Base-by-base conservation (phyloP, 2,329 filamentous ascomycete species). In the Berkeleyomyces rouxiae region DNA sequence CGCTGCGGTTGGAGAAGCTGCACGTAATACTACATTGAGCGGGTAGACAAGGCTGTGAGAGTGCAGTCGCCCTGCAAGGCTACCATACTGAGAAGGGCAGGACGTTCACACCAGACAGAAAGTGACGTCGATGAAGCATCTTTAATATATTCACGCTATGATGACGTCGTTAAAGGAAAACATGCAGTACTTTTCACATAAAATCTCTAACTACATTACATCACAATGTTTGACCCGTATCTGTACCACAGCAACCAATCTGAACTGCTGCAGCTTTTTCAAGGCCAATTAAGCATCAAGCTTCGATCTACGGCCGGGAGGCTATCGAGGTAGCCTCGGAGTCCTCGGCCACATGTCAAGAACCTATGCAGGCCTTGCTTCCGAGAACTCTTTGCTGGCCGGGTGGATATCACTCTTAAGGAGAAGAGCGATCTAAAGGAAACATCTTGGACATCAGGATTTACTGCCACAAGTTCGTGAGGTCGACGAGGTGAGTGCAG, bases 191-290 rank as follows among this genome's bases (percentile, higher is more conserved):
- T 23, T 23, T 23, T 23, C 23, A 23, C 23, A 23, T 23, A 23
- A 1, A 23, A 23, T 23, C 16, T 46, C 10, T 4, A 44, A n/a
- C 7, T n/a, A n/a, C 43, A 46, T 5, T n/a, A 46, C 43, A 46
- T 46, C 43, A 46, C 10, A 5, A 3, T 84, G 79, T 84, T 68
- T 76, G 79, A 76, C 81, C 80, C 79, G 81, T 83, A 84, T 84
- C 81, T 84, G 81, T 84, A 81, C 81, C 76, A 76, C 79, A 75
- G 74, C 75, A 76, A 73, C 72, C 68, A 68, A 71, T 70, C 80
- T 83, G 73, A 72, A 73, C 71, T 74, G 76, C 75, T 76, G 81
- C 79, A 72, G 81, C 80, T 83, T 83, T 82, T 81, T 77, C 74
- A 76, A 78, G 78, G 79, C 76, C 79, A 76, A 46, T 65, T 65